Evolutionary conservation across 805 yeast species (phyloP).

Genomic region (Cyberlindnera samutprakarnensis): DNA sequence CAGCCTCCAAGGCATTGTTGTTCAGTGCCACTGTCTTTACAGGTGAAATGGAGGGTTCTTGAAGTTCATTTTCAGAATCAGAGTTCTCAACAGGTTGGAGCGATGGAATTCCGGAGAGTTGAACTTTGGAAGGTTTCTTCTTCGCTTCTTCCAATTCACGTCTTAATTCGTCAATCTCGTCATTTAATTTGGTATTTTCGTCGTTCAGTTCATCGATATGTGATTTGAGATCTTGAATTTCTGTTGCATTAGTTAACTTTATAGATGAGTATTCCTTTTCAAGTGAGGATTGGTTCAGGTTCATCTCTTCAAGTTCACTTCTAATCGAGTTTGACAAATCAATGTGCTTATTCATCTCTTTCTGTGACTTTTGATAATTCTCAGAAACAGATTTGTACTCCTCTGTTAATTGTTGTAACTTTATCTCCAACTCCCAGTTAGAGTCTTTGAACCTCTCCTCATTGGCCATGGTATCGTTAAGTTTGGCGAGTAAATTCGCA

Average conservation of each 20-base stretch:
- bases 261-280: conserved; percentile 31
- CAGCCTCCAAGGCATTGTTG: conserved; percentile 48
- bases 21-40: conserved; percentile 30
- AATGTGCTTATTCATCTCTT: conserved; percentile 33
- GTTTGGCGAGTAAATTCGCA: conserved; percentile 15
- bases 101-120: conserved; percentile 13
- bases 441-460: conserved; percentile 49
- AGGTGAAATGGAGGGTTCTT: conserved; percentile 30
- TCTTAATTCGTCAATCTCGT: conserved; percentile 26
- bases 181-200: conserved; percentile 55
- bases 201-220: conserved; percentile 57
- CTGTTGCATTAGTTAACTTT: conserved; percentile 30
- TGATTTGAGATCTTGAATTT: conserved; percentile 39
- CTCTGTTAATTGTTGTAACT: conserved; percentile 29
- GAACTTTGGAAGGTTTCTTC: conserved; percentile 12
- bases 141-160: conserved; percentile 13
- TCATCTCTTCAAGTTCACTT: conserved; percentile 42
- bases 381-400: conserved; percentile 33
- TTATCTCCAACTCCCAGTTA: conserved; percentile 59
- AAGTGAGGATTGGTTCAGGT: conserved; percentile 31
- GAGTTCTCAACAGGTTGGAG: conserved; percentile 20
- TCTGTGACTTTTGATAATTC: conserved; percentile 30
- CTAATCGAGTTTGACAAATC: conserved; percentile 30
- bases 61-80: conserved; percentile 31
- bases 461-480: conserved; percentile 20